These are phyloP conservation scores for Globisporangium polare DNA, from an alignment of 352 stramenopile genomes.

Conservation along the genomic window DNA sequence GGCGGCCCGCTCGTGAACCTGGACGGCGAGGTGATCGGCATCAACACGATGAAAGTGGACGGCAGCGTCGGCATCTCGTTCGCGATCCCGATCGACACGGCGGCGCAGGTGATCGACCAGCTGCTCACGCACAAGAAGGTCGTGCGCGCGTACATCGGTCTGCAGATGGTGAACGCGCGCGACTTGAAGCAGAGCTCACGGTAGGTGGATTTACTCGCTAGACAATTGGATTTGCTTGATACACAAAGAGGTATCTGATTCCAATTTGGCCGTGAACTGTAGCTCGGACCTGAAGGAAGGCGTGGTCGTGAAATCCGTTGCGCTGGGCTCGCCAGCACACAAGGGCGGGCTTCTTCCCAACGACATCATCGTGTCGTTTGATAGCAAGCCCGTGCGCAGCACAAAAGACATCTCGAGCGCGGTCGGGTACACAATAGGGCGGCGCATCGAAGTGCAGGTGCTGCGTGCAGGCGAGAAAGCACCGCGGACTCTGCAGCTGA, in stretches of 20 bases:
- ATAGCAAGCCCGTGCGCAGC: slow-evolving; percentile 59
- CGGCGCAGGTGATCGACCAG: slow-evolving; percentile 86
- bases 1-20: slow-evolving; percentile 92
- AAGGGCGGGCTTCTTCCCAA: slow-evolving; percentile 67
- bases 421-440: slow-evolving; percentile 70
- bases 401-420: slow-evolving; percentile 74
- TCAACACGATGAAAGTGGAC: slow-evolving; percentile 94
- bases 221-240: neutral
- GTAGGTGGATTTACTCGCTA: slow-evolving; percentile 15
- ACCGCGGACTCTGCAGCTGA: slow-evolving; percentile 45
- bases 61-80: slow-evolving; percentile 90
- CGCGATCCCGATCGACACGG: slow-evolving; percentile 91
- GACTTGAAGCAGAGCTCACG: slow-evolving; percentile 64
- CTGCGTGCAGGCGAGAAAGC: slow-evolving; percentile 53
- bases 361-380: slow-evolving; percentile 77
- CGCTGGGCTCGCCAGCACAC: slow-evolving; percentile 70
- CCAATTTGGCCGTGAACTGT: neutral
- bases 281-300: slow-evolving; percentile 67
- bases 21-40: slow-evolving; percentile 91
- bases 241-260: neutral
- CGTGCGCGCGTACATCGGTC: slow-evolving; percentile 87
- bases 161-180: slow-evolving; percentile 86
- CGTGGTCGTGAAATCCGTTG: slow-evolving; percentile 82
- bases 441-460: slow-evolving; percentile 62
- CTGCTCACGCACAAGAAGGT: slow-evolving; percentile 87